These are phyloP conservation scores for Coemansia sp. DNA, from an alignment of 192 early-diverging fungal genomes.

Conservation along the genomic window DNA sequence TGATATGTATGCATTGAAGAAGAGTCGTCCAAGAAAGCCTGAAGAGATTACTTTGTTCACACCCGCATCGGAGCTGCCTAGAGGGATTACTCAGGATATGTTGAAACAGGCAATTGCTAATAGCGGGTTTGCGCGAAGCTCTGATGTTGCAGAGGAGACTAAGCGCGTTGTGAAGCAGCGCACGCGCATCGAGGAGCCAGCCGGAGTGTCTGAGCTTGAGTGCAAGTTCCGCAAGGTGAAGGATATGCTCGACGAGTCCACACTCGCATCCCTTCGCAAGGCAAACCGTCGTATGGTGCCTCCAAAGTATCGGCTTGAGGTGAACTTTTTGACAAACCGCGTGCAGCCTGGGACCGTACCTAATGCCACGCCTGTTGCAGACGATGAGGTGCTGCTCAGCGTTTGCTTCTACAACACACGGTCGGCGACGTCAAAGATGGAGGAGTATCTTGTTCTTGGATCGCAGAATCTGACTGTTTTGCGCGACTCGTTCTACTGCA, in stretches of 20 bases:
- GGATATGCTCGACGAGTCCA: constrained; percentile 46
- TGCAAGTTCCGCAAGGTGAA: constrained; percentile 47
- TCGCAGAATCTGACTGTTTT: constrained; percentile 65
- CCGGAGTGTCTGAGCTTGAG: constrained; percentile 52
- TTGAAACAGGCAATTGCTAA: constrained; percentile 46
- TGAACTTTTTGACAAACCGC: constrained; percentile 56
- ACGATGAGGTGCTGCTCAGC: constrained; percentile 59
- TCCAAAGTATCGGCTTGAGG: constrained; percentile 48
- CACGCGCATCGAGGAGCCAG: constrained; percentile 36
- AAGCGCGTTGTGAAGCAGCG: constrained; percentile 36
- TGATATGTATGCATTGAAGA: neutral
- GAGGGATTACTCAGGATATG: constrained; percentile 53
- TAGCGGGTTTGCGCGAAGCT: constrained; percentile 53
- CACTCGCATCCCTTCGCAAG: constrained; percentile 49
- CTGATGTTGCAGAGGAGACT: constrained; percentile 21
- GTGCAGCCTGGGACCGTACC: constrained; percentile 27
- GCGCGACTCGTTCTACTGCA: constrained; percentile 70
- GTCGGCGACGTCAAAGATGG: constrained; percentile 54
- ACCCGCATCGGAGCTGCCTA: constrained; percentile 44
- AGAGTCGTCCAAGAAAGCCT: constrained; percentile 4
- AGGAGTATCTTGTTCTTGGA: constrained; percentile 68
- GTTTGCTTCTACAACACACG: constrained; percentile 65
- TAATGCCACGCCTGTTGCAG: constrained; percentile 38
- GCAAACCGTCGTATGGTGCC: constrained; percentile 55
- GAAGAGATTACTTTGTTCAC: constrained; percentile 42